A percentile compares a stretch with the other conserved stretches of the same genome.
Conservation (phyloP, 106 monocot species). For the Dendrobium nobile region DNA sequence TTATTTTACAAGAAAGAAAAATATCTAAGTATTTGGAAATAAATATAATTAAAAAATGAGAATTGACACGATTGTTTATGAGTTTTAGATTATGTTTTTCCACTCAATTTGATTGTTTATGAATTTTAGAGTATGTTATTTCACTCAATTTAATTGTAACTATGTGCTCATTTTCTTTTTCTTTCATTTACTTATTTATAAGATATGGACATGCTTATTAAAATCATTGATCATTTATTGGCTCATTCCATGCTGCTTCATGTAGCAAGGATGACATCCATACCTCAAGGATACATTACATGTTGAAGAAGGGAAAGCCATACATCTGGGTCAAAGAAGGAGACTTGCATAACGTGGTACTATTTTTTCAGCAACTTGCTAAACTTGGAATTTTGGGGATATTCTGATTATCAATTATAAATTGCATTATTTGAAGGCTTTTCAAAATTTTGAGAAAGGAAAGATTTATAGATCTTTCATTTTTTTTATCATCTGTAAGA, state of each 20-base stretch:
- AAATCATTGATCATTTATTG: not conserved
- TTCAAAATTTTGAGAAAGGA: not conserved
- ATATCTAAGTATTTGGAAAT: too few species aligned
- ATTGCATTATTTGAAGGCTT: not conserved
- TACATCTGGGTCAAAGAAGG: conserved; percentile 49
- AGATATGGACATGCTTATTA: not conserved
- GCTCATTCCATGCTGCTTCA: not conserved
- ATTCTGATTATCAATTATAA: not conserved
- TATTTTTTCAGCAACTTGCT: not conserved
- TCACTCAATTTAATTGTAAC: too few species aligned
- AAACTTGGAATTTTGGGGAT: not conserved
- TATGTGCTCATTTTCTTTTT: too few species aligned
- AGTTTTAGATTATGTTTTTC: too few species aligned
- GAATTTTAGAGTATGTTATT: too few species aligned
- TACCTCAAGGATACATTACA: conserved; percentile 56
- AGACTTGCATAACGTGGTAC: conserved; percentile 57
- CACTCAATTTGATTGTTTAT: too few species aligned
- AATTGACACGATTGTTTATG: too few species aligned
- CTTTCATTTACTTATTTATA: too few species aligned
- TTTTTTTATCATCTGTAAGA: not conserved
- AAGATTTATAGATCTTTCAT: not conserved
- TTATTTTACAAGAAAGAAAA: too few species aligned
- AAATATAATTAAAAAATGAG: too few species aligned
- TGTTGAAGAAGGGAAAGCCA: conserved; percentile 50
- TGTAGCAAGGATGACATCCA: conserved; percentile 59